These are phyloP conservation scores for Quercus variabilis DNA, from an alignment of 306 rosid species.

Conservation along the genomic window DNA sequence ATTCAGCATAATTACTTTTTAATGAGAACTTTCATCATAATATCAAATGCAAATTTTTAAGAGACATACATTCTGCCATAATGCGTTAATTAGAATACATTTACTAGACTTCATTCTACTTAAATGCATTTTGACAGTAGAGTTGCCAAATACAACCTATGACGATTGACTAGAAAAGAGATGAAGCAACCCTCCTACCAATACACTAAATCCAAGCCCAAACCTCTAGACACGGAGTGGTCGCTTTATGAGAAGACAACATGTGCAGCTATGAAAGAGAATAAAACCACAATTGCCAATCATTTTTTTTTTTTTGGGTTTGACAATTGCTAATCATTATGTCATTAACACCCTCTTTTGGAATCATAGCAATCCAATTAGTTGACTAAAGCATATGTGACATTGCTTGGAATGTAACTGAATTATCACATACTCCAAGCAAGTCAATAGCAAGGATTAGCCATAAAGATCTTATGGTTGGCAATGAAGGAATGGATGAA, in stretches of 20 bases:
- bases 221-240: background rate
- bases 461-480: background rate
- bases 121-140: no score
- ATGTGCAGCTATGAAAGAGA: background rate
- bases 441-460: background rate
- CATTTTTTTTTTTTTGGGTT: no score
- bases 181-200: no score
- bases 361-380: background rate
- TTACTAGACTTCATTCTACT: no score
- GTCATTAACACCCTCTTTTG: background rate
- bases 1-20: no score
- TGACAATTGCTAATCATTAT: background rate
- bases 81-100: no score
- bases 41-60: no score
- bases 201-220: background rate
- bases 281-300: background rate
- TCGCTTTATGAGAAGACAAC: background rate
- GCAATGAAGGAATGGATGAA: background rate
- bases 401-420: background rate
- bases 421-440: background rate
- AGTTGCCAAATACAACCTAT: no score
- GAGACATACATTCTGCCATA: no score
- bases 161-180: no score
- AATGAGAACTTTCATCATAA: no score
- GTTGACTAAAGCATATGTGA: background rate